phyloP scores from a whole-genome alignment of 176 grass and related monocot species.

The Cymbopogon citratus region DNA sequence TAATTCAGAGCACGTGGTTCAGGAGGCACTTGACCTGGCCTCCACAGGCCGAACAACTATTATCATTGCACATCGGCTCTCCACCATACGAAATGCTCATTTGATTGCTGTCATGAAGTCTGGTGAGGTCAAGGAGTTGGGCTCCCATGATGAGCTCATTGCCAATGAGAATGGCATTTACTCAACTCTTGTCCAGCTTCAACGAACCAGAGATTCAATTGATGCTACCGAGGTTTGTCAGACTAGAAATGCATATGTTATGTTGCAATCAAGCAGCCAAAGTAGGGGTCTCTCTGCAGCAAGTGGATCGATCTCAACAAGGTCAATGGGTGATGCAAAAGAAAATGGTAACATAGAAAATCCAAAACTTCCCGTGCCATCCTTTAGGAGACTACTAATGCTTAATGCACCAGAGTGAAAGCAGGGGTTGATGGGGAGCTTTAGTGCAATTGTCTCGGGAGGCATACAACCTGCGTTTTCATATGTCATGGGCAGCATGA shows the following conservation, averaged over 20 bases:
- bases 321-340: constrained; percentile 40
- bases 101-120: constrained; percentile 72
- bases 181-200: constrained; percentile 66
- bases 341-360: constrained; percentile 15
- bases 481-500: constrained; percentile 80
- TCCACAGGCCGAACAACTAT: constrained; percentile 69
- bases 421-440: constrained; percentile 53
- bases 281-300: constrained; percentile 58
- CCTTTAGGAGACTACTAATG: constrained; percentile 67
- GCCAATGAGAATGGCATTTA: constrained; percentile 58
- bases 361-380: constrained; percentile 45
- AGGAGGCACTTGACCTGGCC: constrained; percentile 79
- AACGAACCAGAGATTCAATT: constrained; percentile 47
- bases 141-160: constrained; percentile 79
- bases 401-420: constrained; percentile 92
- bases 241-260: not conserved
- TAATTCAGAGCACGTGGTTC: constrained; percentile 73
- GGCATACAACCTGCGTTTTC: constrained; percentile 70
- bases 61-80: constrained; percentile 78
- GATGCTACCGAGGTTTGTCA: constrained; percentile 18
- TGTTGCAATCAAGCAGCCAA: constrained; percentile 44
- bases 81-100: constrained; percentile 75
- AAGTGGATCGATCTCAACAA: constrained; percentile 59
- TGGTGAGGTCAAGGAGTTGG: constrained; percentile 71
- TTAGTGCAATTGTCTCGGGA: constrained; percentile 73